phyloP scores from a whole-genome alignment of 2,329 filamentous ascomycete genomes.

The Knoxdaviesia capensis region DNA sequence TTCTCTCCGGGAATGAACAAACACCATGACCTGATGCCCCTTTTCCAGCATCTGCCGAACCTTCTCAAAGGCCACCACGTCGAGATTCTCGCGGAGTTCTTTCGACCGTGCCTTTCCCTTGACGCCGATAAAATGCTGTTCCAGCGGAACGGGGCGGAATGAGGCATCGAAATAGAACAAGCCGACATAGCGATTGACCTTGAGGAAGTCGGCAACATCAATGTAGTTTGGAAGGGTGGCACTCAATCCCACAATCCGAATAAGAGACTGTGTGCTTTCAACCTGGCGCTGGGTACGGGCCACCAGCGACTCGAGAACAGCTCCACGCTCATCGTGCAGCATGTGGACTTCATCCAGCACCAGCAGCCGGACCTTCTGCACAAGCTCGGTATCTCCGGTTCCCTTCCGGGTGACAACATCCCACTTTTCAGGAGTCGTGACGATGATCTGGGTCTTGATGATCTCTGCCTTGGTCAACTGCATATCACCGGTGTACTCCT shows the following conservation, averaged over 20 bases:
- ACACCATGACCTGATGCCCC: slow-evolving; percentile 98
- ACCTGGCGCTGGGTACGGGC: slow-evolving; percentile 90
- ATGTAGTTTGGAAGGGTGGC: slow-evolving; percentile 92
- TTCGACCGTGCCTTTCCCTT: slow-evolving; percentile 75
- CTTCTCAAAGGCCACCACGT: slow-evolving; percentile 78
- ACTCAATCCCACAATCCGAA: slow-evolving; percentile 87
- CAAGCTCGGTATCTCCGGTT: slow-evolving; percentile 89
- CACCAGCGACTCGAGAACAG: slow-evolving; percentile 88
- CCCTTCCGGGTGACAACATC: slow-evolving; percentile 95
- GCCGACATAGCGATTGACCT: slow-evolving; percentile 81
- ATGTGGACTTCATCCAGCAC: slow-evolving; percentile 99
- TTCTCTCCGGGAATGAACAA: slow-evolving; percentile 91
- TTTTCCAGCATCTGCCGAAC: slow-evolving; percentile 77
- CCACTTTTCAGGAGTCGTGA: slow-evolving; percentile 98
- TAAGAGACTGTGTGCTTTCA: slow-evolving; percentile 92
- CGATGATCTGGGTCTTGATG: slow-evolving; percentile 88
- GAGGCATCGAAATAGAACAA: slow-evolving; percentile 95
- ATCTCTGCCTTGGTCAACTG: slow-evolving; percentile 95
- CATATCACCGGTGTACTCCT: slow-evolving; percentile 96
- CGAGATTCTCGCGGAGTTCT: slow-evolving; percentile 72
- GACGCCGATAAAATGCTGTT: slow-evolving; percentile 94
- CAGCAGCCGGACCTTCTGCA: slow-evolving; percentile 86
- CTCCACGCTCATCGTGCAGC: slow-evolving; percentile 93
- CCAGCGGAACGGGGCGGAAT: slow-evolving; percentile 84
- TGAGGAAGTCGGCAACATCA: slow-evolving; percentile 91